These are phyloP conservation scores for Fusarium devonianum DNA, from an alignment of 2,329 filamentous ascomycete genomes.

Conservation along the genomic window DNA sequence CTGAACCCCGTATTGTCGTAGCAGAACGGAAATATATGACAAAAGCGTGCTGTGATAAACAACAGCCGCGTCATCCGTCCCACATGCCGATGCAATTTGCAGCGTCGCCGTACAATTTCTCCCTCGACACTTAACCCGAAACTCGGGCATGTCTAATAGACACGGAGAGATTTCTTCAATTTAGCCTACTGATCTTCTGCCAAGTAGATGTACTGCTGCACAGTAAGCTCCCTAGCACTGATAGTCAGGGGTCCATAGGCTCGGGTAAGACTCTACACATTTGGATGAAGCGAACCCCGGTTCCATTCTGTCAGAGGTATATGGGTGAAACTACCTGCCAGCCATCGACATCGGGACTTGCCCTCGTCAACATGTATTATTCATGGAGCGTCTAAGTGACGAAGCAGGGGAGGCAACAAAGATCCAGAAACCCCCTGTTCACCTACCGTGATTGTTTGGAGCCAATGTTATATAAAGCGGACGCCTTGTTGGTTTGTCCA, in stretches of 20 bases:
- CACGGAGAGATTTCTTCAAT: conserved; percentile 18
- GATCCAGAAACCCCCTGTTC: conserved; percentile 15
- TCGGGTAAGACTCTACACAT: neutral
- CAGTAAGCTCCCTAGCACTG: conserved; percentile 23
- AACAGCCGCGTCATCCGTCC: conserved; percentile 36
- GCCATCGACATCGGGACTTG: conserved; percentile 26
- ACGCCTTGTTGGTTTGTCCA: conserved; percentile 8
- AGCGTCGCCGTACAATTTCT: conserved; percentile 10
- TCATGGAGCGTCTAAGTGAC: conserved; percentile 15
- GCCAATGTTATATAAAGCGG: conserved; percentile 31
- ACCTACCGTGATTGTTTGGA: conserved; percentile 7
- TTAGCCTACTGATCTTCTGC: conserved; percentile 33
- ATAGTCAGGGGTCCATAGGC: conserved; percentile 26
- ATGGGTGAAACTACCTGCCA: conserved; percentile 37
- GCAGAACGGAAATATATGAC: conserved; percentile 33
- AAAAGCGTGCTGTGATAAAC: conserved; percentile 25
- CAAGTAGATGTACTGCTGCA: conserved; percentile 34
- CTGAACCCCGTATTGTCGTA: conserved; percentile 14
- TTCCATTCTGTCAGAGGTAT: conserved; percentile 25
- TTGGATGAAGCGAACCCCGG: conserved; percentile 18
- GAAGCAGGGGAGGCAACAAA: conserved; percentile 18
- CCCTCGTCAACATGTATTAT: conserved; percentile 25
- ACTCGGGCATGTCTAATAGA: conserved; percentile 21
- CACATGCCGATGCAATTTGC: conserved; percentile 14
- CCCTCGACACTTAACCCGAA: conserved; percentile 30